phyloP scores from a whole-genome alignment of 2,329 filamentous ascomycete genomes.

The Colletotrichum aenigma region DNA sequence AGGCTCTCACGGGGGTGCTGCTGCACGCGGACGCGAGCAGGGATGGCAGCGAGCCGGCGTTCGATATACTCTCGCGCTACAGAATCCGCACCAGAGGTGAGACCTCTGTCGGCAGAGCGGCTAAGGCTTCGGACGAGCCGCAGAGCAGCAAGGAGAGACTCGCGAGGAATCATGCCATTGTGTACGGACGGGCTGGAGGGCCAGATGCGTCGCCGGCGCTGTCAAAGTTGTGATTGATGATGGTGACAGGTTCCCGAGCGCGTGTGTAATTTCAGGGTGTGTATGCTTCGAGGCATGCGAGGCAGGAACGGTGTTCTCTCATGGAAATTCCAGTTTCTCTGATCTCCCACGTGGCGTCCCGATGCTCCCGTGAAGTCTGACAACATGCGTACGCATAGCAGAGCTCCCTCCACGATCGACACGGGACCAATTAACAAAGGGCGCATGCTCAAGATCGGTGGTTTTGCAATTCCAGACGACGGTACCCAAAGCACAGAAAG shows the following conservation, averaged over 20 bases:
- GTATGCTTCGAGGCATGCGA: background rate
- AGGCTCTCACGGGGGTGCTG: slow-evolving; percentile 47
- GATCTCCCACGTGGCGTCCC: background rate
- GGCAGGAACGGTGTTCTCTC: background rate
- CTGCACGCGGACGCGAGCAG: slow-evolving; percentile 43
- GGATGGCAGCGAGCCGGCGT: slow-evolving; percentile 37
- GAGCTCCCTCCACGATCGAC: background rate
- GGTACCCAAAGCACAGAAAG: background rate
- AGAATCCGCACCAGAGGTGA: slow-evolving; percentile 21
- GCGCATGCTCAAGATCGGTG: background rate
- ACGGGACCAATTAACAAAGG: background rate
- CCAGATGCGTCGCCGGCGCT: background rate
- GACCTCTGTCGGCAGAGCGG: background rate
- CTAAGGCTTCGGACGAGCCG: background rate
- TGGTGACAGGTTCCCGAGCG: background rate
- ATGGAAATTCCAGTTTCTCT: background rate
- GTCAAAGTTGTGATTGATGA: background rate
- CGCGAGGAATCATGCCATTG: slow-evolving; percentile 34
- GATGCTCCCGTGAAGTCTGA: background rate
- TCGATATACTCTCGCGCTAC: slow-evolving; percentile 38
- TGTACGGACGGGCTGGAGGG: slow-evolving; percentile 34
- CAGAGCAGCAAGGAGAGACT: slow-evolving; percentile 18
- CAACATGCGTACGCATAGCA: background rate
- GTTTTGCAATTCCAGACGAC: background rate
- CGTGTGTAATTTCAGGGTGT: background rate